Evolutionary conservation across 202 grass and related monocot species (phyloP).

Genomic region (Zizania palustris): DNA sequence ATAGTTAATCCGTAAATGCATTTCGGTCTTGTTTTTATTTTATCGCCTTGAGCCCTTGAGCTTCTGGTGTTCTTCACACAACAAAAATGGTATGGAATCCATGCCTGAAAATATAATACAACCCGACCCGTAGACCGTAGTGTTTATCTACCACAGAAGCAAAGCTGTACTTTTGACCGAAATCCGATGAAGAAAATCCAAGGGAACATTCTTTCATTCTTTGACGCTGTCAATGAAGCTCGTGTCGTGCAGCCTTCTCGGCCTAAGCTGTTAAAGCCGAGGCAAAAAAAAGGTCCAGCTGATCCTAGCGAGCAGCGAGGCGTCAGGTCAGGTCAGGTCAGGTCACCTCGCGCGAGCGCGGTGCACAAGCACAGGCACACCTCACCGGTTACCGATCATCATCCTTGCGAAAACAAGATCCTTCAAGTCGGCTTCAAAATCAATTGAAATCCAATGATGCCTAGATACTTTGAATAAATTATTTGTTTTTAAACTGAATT

Average conservation of each 20-base stretch:
- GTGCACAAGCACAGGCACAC: neutral
- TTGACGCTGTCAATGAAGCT: slow-evolving; percentile 52
- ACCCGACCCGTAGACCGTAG: too few relatives aligned
- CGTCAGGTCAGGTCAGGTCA: neutral
- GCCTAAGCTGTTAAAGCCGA: slow-evolving; percentile 47
- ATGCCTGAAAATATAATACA: neutral
- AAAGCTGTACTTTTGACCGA: neutral
- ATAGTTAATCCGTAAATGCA: too few relatives aligned
- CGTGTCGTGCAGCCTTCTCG: neutral
- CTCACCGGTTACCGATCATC: neutral
- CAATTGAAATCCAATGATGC: too few relatives aligned
- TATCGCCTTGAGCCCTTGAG: too few relatives aligned
- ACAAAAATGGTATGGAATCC: neutral
- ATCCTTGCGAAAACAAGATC: too few relatives aligned
- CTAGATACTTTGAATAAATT: too few relatives aligned
- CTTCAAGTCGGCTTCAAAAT: too few relatives aligned
- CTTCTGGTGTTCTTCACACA: neutral
- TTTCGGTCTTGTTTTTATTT: too few relatives aligned
- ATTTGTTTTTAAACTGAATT: too few relatives aligned
- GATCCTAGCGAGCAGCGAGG: too few relatives aligned
- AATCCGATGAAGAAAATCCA: neutral
- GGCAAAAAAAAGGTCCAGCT: slow-evolving; percentile 18
- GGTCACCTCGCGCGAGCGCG: slow-evolving; percentile 25
- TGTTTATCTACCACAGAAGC: neutral
- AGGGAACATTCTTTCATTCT: slow-evolving; percentile 22